A percentile compares a stretch with the other conserved stretches of the same genome.
Conservation (phyloP, 140 eudicot species). For the Flaveria floridana region DNA sequence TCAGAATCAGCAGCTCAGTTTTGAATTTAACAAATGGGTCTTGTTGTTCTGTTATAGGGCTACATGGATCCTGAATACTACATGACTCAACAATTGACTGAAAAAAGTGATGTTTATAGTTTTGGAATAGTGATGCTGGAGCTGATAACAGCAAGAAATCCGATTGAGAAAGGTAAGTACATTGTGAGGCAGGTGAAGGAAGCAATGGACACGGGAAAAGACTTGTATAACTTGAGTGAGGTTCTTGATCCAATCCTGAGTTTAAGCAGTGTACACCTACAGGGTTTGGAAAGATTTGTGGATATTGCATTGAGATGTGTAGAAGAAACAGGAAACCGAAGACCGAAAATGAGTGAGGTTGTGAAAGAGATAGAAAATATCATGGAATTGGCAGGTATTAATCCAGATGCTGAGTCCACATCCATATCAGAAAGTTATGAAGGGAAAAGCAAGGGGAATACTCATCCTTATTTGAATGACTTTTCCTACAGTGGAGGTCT, state of each 20-base stretch:
- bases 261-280: constrained; percentile 28
- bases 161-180: constrained; percentile 51
- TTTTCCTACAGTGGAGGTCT: constrained; percentile 42
- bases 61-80: constrained; percentile 62
- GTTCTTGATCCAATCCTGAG: constrained; percentile 51
- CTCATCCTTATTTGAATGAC: constrained; percentile 47
- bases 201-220: constrained; percentile 40
- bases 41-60: constrained; percentile 32
- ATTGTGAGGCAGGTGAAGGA: constrained; percentile 51
- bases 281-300: constrained; percentile 50
- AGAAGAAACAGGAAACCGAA: constrained; percentile 49
- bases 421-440: constrained; percentile 46
- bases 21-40: neutral
- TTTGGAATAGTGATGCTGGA: constrained; percentile 57
- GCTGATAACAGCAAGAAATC: constrained; percentile 49
- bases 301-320: constrained; percentile 58
- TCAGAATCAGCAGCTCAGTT: neutral
- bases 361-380: constrained; percentile 56
- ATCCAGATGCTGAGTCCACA: constrained; percentile 52
- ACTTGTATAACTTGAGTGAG: constrained; percentile 45
- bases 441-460: constrained; percentile 33
- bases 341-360: constrained; percentile 58
- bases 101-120: constrained; percentile 58
- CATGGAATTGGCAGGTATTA: constrained; percentile 53
- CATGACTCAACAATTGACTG: constrained; percentile 55